Percentiles rank a stretch among this genome's conserved stretches.
Evolutionary conservation across 768 basidiomycete species (phyloP).

Genomic region (Mycena vitilis): DNA sequence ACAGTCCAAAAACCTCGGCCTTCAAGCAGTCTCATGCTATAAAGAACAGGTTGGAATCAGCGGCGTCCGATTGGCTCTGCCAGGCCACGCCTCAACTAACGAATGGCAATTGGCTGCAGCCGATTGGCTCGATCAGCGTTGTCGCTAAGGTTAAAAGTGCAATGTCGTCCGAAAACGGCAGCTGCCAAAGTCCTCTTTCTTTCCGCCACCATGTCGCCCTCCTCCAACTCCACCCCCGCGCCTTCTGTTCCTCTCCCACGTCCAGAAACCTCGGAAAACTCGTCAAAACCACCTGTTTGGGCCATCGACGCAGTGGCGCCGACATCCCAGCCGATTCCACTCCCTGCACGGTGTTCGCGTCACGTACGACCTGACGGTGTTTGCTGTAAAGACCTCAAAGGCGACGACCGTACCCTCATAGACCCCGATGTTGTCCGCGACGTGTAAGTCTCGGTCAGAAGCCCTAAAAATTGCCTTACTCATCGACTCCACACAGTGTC

Average conservation of each 20-base stretch:
- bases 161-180: constrained; percentile 12
- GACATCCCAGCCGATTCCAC: constrained; percentile 52
- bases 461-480: not conserved
- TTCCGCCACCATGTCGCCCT: constrained; percentile 33
- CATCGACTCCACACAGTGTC: constrained; percentile 58
- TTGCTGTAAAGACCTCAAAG: constrained; percentile 91
- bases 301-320: constrained; percentile 59
- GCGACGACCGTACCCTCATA: constrained; percentile 83
- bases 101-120: not conserved
- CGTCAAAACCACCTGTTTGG: constrained; percentile 72
- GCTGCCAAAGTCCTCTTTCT: constrained; percentile 22
- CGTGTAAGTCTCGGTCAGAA: constrained; percentile 64
- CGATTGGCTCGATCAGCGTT: constrained; percentile 14
- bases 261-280: constrained; percentile 30
- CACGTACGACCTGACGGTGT: constrained; percentile 68
- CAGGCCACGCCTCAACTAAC: not conserved
- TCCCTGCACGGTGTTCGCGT: constrained; percentile 69
- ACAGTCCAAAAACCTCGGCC: no score
- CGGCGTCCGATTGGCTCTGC: constrained; percentile 8
- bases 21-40: no score
- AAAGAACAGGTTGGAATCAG: not conserved
- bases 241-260: constrained; percentile 35
- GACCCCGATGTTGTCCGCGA: constrained; percentile 91
- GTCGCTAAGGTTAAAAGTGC: not conserved
- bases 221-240: constrained; percentile 22